phyloP scores from a whole-genome alignment of 1,284 basidiomycete genomes.

The Butyriboletus appendiculatus region DNA sequence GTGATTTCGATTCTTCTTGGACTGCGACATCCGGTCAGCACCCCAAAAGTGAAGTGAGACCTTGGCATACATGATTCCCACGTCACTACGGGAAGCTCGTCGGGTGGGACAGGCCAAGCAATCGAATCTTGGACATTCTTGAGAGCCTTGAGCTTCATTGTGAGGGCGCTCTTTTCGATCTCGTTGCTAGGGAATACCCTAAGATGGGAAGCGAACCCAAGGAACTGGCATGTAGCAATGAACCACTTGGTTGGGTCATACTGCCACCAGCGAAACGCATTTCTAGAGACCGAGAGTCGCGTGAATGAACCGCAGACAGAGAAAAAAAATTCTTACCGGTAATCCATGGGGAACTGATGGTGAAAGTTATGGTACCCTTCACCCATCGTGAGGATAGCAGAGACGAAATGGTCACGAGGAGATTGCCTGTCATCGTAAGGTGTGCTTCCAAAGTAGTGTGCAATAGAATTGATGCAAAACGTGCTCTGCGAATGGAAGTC shows the following conservation, averaged over 20 bases:
- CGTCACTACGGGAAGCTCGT: slow-evolving; percentile 73
- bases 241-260: slow-evolving; percentile 83
- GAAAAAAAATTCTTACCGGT: slow-evolving; percentile 26
- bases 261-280: slow-evolving; percentile 70
- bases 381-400: slow-evolving; percentile 85
- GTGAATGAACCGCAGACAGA: slow-evolving; percentile 1
- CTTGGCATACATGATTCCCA: slow-evolving; percentile 75
- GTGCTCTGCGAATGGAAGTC: slow-evolving; percentile 57
- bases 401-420: slow-evolving; percentile 83
- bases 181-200: slow-evolving; percentile 86
- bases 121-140: slow-evolving; percentile 66
- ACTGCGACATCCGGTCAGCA: slow-evolving; percentile 41
- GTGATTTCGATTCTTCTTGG: slow-evolving; percentile 64
- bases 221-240: slow-evolving; percentile 61
- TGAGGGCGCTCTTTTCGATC: slow-evolving; percentile 77
- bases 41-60: background rate
- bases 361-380: slow-evolving; percentile 96
- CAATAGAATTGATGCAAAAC: slow-evolving; percentile 91
- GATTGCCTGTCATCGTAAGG: slow-evolving; percentile 86
- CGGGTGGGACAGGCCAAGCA: slow-evolving; percentile 64
- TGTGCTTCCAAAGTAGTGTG: slow-evolving; percentile 83
- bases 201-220: slow-evolving; percentile 80
- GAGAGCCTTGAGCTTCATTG: slow-evolving; percentile 82
- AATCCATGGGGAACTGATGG: slow-evolving; percentile 77
- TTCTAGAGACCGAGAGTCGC: slow-evolving; percentile 19